Evolutionary conservation across 1,139 yeast genomes (phyloP), one percentile per base, ranked within the genome.

Genomic region (Suhomyces chickasaworum): DNA sequence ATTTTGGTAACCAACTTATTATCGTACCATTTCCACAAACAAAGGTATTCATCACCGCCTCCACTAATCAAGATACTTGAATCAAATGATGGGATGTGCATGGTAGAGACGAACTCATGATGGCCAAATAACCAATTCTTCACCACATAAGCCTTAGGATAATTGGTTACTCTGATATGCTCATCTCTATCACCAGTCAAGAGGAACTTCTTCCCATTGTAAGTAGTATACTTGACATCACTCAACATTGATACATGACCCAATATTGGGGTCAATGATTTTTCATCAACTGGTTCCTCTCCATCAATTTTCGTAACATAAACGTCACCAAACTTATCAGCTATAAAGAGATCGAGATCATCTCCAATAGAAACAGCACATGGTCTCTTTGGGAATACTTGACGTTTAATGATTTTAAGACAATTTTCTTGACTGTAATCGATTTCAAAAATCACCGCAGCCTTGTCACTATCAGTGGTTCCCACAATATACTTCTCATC

Each of bases 301-400:
- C 51, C 58, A 34, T 62, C 66, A 10, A 84, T 66, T 5, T 73
- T 65, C 16, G 86, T 75, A 1, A 77, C 63, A 61, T 88, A 93
- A 6, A 90, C 97, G 66, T 95, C 99, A 40, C 99, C 99, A 63
- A 91, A 93, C 69, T 95, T 95, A 65, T 95, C 99, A n/a, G 96
- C 97, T 17, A 90, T 79, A 2, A 90, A 64, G 10, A 89, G 69
- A 4, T 72, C 69, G 3, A 62, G 55, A 46, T 76, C 81, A 50
- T 78, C 81, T 7, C 85, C 76, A 3, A 84, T 67, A n/a, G 89
- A 75, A 13, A 89, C 73, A 1, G 96, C 84, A 54, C 90, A 85
- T 9, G 98, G 97, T 63, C 98, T 82, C 66, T 93, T 93, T 21
- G 97, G 89, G 60, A 89, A 84, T 7, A 80, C 76, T 60, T 89